Base-by-base conservation (phyloP, 306 rosid species). In the Lathyrus aphaca region DNA sequence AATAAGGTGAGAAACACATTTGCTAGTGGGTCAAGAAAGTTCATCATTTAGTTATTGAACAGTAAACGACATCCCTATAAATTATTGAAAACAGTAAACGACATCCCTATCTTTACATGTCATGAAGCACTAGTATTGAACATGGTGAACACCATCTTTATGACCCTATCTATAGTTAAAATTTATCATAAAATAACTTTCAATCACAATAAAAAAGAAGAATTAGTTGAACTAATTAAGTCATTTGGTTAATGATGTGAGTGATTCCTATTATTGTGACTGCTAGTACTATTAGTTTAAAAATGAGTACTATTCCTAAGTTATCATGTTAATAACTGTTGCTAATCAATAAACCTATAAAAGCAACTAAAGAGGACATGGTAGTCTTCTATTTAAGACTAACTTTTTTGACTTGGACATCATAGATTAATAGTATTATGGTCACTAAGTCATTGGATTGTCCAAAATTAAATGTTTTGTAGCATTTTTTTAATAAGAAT, bases 221-320 rank as follows among this genome's bases (percentile, higher is more conserved):
- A 43, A 77, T 69, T 77, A 69, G 82, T 69, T 77, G 74, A 81
- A 53, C 80, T 73, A 81, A 64, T 32, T 42, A 65, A 18, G 9
- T 70, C 64, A 54, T 72, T 73, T 77, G 69, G 70, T 48, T 44
- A 46, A 63, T 72, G 30, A 68, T 81, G 63, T 57, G 65, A 69
- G 63, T 57, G 65, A 69, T 14, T 64, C 1, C 5, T 10, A 66
- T 30, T 30, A 75, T 57, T 60, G 63, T 49, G 51, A 63, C 49
- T 57, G 56, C 46, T 42, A 43, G 73, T 37, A 69, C 48, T 42
- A 43, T 69, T 37, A 70, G 25, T 80, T 71, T 66, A 60, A 58
- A 29, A 57, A 40, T 46, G 64, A 29, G 19, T 8, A 4, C 25
- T 69, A 38, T 1, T 35, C 8, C 8, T 5, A 55, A 44, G 48